Conservation (phyloP, 2,329 filamentous ascomycete species). For the Colletotrichum lindemuthianum region DNA sequence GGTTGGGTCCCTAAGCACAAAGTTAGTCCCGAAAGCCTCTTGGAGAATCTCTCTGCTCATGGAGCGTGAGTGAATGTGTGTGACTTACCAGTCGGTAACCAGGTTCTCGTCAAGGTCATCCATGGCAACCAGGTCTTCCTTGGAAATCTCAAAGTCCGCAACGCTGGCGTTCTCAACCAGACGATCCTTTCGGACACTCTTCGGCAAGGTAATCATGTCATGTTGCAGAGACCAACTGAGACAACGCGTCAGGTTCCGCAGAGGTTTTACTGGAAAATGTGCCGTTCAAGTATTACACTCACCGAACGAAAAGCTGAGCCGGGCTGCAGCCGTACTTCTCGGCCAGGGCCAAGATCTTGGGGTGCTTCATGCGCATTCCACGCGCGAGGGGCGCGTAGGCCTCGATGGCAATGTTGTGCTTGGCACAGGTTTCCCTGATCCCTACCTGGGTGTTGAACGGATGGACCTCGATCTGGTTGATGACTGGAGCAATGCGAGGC, state of each 20-base stretch:
- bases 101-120: slow-evolving; percentile 76
- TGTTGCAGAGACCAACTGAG: slow-evolving; percentile 80
- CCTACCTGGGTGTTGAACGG: slow-evolving; percentile 80
- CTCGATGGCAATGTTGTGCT: slow-evolving; percentile 76
- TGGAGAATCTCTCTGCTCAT: neutral
- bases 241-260: neutral
- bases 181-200: slow-evolving; percentile 71
- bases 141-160: slow-evolving; percentile 67
- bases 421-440: slow-evolving; percentile 73
- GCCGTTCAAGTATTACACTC: slow-evolving; percentile 14
- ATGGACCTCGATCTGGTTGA: slow-evolving; percentile 86
- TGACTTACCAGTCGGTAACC: slow-evolving; percentile 71
- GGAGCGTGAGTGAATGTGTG: too few species aligned
- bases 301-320: slow-evolving; percentile 76
- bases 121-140: slow-evolving; percentile 70
- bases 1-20: slow-evolving; percentile 42
- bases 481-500: slow-evolving; percentile 70
- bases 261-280: neutral
- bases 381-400: slow-evolving; percentile 83
- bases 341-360: slow-evolving; percentile 68
- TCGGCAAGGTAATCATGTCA: slow-evolving; percentile 77
- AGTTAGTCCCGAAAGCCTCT: neutral
- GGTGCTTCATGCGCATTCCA: slow-evolving; percentile 75
- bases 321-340: slow-evolving; percentile 76
- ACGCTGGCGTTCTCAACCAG: slow-evolving; percentile 74